Evolutionary conservation across 345 rosid genomes (phyloP).

Genomic region (Brassica juncea): DNA sequence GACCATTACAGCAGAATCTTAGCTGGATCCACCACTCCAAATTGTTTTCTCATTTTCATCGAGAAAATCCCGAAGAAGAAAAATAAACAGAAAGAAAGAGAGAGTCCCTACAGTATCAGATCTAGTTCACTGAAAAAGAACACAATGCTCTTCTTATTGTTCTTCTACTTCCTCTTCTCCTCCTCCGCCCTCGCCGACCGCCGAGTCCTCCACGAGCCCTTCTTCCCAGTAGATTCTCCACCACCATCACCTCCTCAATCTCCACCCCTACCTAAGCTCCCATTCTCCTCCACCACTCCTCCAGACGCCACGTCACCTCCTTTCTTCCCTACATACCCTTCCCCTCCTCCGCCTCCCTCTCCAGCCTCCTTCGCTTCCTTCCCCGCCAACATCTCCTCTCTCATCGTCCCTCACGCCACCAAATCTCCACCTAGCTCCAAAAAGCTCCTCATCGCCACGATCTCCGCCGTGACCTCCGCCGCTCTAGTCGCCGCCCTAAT

Average conservation of each 20-base stretch:
- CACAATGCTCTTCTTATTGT: constrained; percentile 52
- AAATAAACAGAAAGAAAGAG: constrained; percentile 17
- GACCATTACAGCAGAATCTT: constrained; percentile 60
- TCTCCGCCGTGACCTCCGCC: constrained; percentile 57
- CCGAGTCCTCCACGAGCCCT: constrained; percentile 79
- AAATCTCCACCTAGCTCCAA: constrained; percentile 47
- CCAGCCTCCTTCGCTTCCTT: constrained; percentile 74
- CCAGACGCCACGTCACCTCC: constrained; percentile 56
- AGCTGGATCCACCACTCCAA: constrained; percentile 64
- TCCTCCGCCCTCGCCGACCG: constrained; percentile 39
- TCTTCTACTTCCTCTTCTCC: constrained; percentile 14
- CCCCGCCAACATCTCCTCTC: constrained; percentile 91
- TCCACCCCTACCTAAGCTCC: constrained; percentile 52
- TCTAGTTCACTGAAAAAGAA: constrained; percentile 10
- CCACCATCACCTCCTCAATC: constrained; percentile 54
- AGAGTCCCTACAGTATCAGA: constrained; percentile 17
- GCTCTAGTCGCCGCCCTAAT: constrained; percentile 42
- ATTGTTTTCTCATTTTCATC: neutral
- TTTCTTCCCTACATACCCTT: constrained; percentile 73
- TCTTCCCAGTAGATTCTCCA: constrained; percentile 49
- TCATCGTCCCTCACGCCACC: constrained; percentile 67
- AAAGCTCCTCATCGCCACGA: constrained; percentile 53
- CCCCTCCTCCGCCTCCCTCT: constrained; percentile 78
- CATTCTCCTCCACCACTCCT: constrained; percentile 53
- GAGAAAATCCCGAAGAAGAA: constrained; percentile 13